Evolutionary conservation across 116 monocot genomes (phyloP).

Genomic region (Phalaenopsis hybrid): DNA sequence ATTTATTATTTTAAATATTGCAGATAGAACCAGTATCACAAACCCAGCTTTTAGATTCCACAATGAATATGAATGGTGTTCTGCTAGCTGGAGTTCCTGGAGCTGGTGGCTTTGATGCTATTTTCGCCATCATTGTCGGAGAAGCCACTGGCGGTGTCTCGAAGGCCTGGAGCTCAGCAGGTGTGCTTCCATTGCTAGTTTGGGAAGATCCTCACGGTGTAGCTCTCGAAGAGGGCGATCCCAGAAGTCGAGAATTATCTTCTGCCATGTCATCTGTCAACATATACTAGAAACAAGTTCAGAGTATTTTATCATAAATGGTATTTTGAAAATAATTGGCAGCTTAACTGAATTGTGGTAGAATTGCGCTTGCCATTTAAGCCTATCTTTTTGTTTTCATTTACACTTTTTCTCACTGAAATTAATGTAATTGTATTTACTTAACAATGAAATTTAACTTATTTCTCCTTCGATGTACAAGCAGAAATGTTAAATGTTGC

Average conservation of each 20-base stretch:
- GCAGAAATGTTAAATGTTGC: too few species aligned
- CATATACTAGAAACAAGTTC: slow-evolving; percentile 17
- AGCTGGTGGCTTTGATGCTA: slow-evolving; percentile 94
- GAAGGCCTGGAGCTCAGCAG: slow-evolving; percentile 57
- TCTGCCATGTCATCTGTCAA: slow-evolving; percentile 46
- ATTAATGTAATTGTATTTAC: too few species aligned
- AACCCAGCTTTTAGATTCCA: slow-evolving; percentile 71
- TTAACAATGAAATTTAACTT: too few species aligned
- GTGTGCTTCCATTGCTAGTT: slow-evolving; percentile 64
- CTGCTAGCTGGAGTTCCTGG: slow-evolving; percentile 92
- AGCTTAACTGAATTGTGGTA: not conserved
- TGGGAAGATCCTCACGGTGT: slow-evolving; percentile 72
- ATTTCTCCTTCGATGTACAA: too few species aligned
- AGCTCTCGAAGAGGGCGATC: slow-evolving; percentile 60
- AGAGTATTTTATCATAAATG: not conserved
- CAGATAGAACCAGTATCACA: slow-evolving; percentile 98
- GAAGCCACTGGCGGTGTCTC: slow-evolving; percentile 31
- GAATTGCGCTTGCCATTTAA: too few species aligned
- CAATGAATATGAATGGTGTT: slow-evolving; percentile 86
- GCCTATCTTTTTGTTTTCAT: too few species aligned
- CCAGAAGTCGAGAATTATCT: slow-evolving; percentile 45
- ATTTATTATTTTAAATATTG: slow-evolving; percentile 4
- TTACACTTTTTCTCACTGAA: too few species aligned
- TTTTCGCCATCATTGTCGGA: slow-evolving; percentile 76
- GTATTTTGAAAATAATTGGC: not conserved